Evolutionary conservation across 1,284 basidiomycete species (phyloP).

Genomic region (Amylostereum chailletii): DNA sequence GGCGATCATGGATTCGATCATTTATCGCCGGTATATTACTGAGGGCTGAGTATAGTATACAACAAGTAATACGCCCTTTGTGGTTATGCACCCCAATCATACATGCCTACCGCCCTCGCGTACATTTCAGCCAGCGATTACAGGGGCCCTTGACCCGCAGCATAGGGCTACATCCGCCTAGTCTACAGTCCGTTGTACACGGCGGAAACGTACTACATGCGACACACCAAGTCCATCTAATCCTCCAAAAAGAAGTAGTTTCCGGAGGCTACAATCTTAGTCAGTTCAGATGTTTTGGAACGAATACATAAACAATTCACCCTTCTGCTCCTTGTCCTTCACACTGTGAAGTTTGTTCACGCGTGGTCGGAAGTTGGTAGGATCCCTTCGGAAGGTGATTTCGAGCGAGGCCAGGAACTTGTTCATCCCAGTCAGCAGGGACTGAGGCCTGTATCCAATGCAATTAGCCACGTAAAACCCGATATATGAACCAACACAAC

Average conservation of each 20-base stretch:
- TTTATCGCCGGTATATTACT: too few relatives aligned
- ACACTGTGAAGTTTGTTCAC: slow-evolving; percentile 92
- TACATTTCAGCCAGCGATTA: too few relatives aligned
- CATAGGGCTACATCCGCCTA: too few relatives aligned
- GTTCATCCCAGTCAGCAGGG: slow-evolving; percentile 83
- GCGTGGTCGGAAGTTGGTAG: slow-evolving; percentile 87
- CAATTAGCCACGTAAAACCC: slow-evolving; percentile 18
- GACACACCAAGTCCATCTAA: slow-evolving; percentile 23
- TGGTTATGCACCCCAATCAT: too few relatives aligned
- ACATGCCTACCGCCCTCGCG: too few relatives aligned
- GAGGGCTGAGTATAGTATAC: too few relatives aligned
- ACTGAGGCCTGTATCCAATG: slow-evolving; percentile 53
- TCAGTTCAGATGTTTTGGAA: slow-evolving; percentile 1
- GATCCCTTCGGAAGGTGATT: slow-evolving; percentile 94
- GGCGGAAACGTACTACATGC: too few relatives aligned
- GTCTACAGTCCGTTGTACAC: too few relatives aligned
- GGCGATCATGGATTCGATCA: too few relatives aligned
- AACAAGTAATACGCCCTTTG: too few relatives aligned
- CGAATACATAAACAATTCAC: slow-evolving; percentile 30
- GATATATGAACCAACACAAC: slow-evolving; percentile 20
- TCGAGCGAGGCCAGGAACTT: slow-evolving; percentile 87
- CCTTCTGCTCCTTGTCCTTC: slow-evolving; percentile 92
- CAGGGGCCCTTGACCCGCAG: too few relatives aligned
- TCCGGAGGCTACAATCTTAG: slow-evolving; percentile 45
- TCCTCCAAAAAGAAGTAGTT: slow-evolving; percentile 92